A percentile compares a stretch with the other conserved stretches of the same genome.
Conservation (phyloP, 1,284 basidiomycete species). For the Irpex rosettiformis region DNA sequence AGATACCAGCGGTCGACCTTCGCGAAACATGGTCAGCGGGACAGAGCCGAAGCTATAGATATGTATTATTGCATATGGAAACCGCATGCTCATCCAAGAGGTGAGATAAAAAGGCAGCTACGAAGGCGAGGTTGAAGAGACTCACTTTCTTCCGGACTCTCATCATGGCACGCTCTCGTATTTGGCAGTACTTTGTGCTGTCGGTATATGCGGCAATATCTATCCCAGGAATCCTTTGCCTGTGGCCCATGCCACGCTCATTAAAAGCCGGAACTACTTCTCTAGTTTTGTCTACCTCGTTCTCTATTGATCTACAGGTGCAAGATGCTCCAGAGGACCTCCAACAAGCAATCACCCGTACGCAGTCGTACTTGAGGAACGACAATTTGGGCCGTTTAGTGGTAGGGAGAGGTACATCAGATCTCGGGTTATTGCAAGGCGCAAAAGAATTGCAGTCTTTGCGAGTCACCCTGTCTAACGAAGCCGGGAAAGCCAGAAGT, state of each 20-base stretch:
- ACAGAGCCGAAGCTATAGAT: neutral
- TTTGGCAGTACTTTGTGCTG: neutral
- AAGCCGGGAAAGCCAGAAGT: slow-evolving; percentile 23
- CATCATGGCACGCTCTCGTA: neutral
- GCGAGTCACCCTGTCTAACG: slow-evolving; percentile 36
- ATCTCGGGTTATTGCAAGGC: slow-evolving; percentile 27
- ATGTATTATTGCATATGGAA: neutral
- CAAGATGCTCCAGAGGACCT: slow-evolving; percentile 39
- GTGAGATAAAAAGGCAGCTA: neutral
- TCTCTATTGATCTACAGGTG: slow-evolving; percentile 36
- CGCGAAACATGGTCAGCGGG: neutral
- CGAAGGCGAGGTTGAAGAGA: neutral
- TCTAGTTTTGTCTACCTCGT: slow-evolving; percentile 46
- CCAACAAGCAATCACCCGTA: slow-evolving; percentile 38
- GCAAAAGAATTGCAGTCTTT: slow-evolving; percentile 30
- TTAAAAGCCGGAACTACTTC: slow-evolving; percentile 46
- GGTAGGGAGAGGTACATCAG: slow-evolving; percentile 43
- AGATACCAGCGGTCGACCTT: neutral
- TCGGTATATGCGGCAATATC: neutral
- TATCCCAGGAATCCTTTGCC: slow-evolving; percentile 3
- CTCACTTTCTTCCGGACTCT: neutral
- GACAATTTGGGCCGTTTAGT: slow-evolving; percentile 44
- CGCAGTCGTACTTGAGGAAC: slow-evolving; percentile 32
- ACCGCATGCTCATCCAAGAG: neutral
- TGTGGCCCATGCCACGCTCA: slow-evolving; percentile 62